Evolutionary conservation across 164 flowering plant genomes (phyloP), one percentile per base, ranked within the genome.

Genomic region (Aristolochia contorta): DNA sequence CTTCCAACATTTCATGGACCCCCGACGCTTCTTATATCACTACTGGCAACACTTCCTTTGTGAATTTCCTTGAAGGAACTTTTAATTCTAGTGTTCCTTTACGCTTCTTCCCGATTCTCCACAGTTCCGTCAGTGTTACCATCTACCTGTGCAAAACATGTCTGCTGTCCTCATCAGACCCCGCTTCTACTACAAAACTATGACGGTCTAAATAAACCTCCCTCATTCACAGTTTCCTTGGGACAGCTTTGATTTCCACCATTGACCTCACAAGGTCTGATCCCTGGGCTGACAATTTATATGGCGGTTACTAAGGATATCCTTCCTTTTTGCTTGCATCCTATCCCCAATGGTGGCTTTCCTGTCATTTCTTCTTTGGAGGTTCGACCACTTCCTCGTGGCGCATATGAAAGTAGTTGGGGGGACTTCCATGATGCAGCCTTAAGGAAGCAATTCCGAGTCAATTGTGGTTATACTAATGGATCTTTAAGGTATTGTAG

Each of bases 281-380:
- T 74, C 94, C 97, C 0, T 78, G 85, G 88, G 73, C 71, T 0
- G 97, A 89, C 67, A 89, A 63, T 78, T 84, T 51, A 54, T 89
- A 59, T 89, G 90, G 91, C 82, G 3, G 77, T 77, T 23, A 65
- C 63, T 21, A 80, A 78, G 67, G 88, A 84, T 8, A 67, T 66
- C n/a, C 65, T 86, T 18, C 50, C 79, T 0, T 73, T 89, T 33
- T 89, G 97, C 54, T 78, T 89, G 60, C 82, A 71, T 32, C 52
- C 81, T n/a, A 62, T 79, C 41, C 81, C 80, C 0, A 65, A 69
- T 62, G 77, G 78, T 60, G 97, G 97, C 6, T 53, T 62, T 63
- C 97, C 97, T 0, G 90, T 85, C 10, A 78, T 89, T 68, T 87
- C 97, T 54, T 72, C 85, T 0, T 67, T 89, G 58, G 97, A 89